Evolutionary conservation across 768 basidiomycete genomes (phyloP), one percentile per base, ranked within the genome.

Genomic region (Tricholomella constricta): DNA sequence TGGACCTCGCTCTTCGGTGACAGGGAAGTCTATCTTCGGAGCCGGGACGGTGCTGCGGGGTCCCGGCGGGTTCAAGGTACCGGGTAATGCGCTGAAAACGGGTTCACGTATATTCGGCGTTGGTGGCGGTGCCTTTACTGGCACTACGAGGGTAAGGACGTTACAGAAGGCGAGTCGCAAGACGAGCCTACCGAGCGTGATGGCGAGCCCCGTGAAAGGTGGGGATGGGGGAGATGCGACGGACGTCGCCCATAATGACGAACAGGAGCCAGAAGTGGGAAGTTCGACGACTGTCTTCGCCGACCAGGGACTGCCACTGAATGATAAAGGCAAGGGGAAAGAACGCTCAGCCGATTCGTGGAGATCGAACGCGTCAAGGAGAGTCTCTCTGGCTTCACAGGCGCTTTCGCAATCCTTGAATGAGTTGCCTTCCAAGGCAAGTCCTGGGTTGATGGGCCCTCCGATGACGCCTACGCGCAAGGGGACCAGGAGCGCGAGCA

Each of bases 321-420:
- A 54, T 57, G 52, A 55, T 46, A 62, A 64, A 59, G 69, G 65
- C 27, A 77, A 77, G 57, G 73, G 69, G 15, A 76, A 72, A 62
- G 55, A 62, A 25, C 51, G 53, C 52, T 41, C 55, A 1, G 45
- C 61, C 26, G 63, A 67, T 25, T 29, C 56, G 22, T 69, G 70
- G 68, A 63, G 63, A 42, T 64, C 60, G 17, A 66, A 78, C 56
- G 75, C 77, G 3, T 81, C 80, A 25, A 70, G 81, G 38, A 70
- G 84, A 35, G 82, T 82, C 4, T 85, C 84, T 23, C 65, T 81
- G 63, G 83, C 83, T 0, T 81, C 80, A 20, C 80, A 84, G 50
- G 76, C 81, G 4, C 77, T 88, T 29, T 81, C 86, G 3, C 80
- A 83, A 61, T 89, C 87, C 5, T 62, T 88, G 29, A 79, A 73